Base-by-base conservation (phyloP, 1,284 basidiomycete genomes). In the Fomitopsis schrenkii region DNA sequence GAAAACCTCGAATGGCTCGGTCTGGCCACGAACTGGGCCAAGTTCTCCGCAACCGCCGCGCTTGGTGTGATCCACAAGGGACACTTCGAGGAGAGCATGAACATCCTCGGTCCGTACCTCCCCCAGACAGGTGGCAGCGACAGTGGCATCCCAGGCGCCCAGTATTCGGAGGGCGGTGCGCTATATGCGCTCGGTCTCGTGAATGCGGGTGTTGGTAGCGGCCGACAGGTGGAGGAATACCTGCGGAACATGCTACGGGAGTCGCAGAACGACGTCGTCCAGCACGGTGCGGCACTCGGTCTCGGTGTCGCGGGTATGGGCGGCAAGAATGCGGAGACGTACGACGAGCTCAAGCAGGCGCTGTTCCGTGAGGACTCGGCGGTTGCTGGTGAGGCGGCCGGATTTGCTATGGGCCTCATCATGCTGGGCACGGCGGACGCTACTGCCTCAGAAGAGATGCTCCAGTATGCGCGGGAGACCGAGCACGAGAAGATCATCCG, bases 401-500 rank as follows among this genome's bases (percentile, higher is more conserved):
- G 96, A 19, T 97, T 94, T 75, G 92, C 94, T 1, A 97, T 98
- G 94, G 96, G 96, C 58, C 80, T 98, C 58, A 85, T 97, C 71
- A 97, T 97, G 95, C 83, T 98, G 15, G 96, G 94, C 28, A 95
- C 93, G 5, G 95, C 87, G 17, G 88, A 87, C 59, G 80, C 81
- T 50, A 88, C 86, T 45, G 86, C 88, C 55, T 86, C 94, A 26
- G 88, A 93, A 28, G 96, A 98, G 77, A 98, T 97, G 95, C 79
- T 97, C 59, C 84, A 89, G 52, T 98, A 98, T 72, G 94, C 96
- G 26, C 85, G 90, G 63, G 96, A 98, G 73, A 98, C 96, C 1
- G 94, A 96, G 70, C 96, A 98, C 73, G 96, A 98, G 80, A 98
- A 98, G 79, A 98, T 98, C 70, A 97, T 98, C 63, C 88, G 96